Evolutionary conservation across 106 monocot species (phyloP), one percentile per base, ranked within the genome.

Genomic region (Xerophyta viscosa): DNA sequence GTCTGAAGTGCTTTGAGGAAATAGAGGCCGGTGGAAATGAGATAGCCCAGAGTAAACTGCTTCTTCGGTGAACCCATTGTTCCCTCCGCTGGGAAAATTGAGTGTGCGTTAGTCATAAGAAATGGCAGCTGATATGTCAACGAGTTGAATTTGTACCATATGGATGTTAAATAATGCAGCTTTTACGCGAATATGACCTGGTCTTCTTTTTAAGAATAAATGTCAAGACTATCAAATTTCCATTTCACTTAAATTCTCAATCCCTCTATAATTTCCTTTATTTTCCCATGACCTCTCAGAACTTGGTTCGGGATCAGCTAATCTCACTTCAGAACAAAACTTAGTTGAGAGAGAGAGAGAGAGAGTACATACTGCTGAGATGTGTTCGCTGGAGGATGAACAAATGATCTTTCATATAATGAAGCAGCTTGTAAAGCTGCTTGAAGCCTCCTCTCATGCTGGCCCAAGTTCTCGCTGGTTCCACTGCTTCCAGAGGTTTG

Each of bases 361-460:
- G 25, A 29, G 9, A 23, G 27, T 44, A 27, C 49, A 41, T 66
- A 86, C 81, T 75, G 41, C 20, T 19, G 27, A 11, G 49, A 71
- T 37, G 63, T 48, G 53, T 74, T 78, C 50, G 31, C 3, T 41
- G 81, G 43, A 64, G 61, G 68, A 59, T 59, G 60, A 62, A 65
- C 64, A 55, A 77, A 66, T 18, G 91, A 92, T 47, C 79, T 86
- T 44, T 71, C 81, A 68, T 82, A 86, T 45, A 82, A 0, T 14
- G 82, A 65, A 72, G 86, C 82, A 54, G 91, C 91, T 31, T 56
- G n/a, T 18, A 66, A 60, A 70, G 86, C 80, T 54, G 86, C 86
- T 59, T 76, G 60, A 41, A 79, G 63, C 58, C 78, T 78, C 45
- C 71, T 53, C 52, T 92, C 67, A 29, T 60, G 77, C 24, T 56